Percentiles rank a stretch among this genome's conserved stretches.
Evolutionary conservation across 176 grass and related monocot species (phyloP).

Genomic region (Secale cereale): DNA sequence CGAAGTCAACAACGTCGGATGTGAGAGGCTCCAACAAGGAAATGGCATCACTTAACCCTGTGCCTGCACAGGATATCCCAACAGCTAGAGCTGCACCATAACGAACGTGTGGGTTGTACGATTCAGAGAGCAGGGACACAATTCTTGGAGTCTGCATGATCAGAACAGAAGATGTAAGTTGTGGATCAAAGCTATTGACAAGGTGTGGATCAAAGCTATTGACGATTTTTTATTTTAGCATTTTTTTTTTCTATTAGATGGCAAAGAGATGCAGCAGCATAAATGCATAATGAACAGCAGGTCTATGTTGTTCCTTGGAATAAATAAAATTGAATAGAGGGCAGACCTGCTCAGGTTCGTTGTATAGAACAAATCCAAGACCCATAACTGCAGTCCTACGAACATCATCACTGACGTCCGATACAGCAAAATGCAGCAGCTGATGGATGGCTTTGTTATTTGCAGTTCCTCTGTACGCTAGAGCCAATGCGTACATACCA

Average conservation of each 20-base stretch:
- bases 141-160: conserved; percentile 92
- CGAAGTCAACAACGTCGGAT: conserved; percentile 98
- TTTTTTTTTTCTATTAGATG: not conserved
- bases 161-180: conserved; percentile 16
- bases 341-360: conserved; percentile 85
- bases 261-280: not conserved
- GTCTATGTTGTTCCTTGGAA: not conserved
- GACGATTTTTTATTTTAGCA: not conserved
- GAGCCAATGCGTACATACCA: conserved; percentile 96
- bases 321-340: not conserved
- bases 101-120: conserved; percentile 98
- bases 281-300: not conserved
- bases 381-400: conserved; percentile 93
- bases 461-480: conserved; percentile 94
- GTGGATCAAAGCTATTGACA: conserved; percentile 8
- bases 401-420: conserved; percentile 98
- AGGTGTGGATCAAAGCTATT: not conserved
- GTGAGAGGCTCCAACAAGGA: conserved; percentile 99
- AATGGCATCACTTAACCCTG: conserved; percentile 91
- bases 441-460: conserved; percentile 99
- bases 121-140: conserved; percentile 92
- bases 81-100: conserved; percentile 99
- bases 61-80: conserved; percentile 94
- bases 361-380: conserved; percentile 97
- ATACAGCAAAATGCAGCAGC: conserved; percentile 95